phyloP scores from a whole-genome alignment of 2,329 filamentous ascomycete genomes.

The Lachnellula suecica region DNA sequence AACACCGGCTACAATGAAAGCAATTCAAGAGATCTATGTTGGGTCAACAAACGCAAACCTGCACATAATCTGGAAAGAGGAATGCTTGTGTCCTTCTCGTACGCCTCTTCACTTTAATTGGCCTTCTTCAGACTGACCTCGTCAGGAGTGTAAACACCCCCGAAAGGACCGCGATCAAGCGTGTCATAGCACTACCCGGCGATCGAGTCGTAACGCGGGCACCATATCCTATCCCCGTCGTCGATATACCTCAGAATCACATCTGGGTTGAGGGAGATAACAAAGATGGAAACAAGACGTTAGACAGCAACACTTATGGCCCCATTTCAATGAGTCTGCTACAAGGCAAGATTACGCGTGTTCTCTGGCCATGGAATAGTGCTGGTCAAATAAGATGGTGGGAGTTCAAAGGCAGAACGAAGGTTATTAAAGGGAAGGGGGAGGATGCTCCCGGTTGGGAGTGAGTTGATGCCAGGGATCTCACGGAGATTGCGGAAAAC shows the following conservation, averaged over 20 bases:
- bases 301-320: conserved; percentile 90
- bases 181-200: conserved; percentile 77
- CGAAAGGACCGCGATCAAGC: conserved; percentile 72
- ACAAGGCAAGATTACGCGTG: conserved; percentile 69
- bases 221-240: conserved; percentile 54
- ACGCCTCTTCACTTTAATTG: conserved; percentile 23
- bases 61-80: conserved; percentile 62
- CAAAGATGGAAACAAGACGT: conserved; percentile 57
- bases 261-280: conserved; percentile 92
- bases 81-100: conserved; percentile 74
- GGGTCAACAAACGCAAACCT: conserved; percentile 59
- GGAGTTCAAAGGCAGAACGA: conserved; percentile 44
- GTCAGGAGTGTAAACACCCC: conserved; percentile 69
- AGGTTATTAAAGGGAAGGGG: conserved; percentile 36
- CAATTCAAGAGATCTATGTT: conserved; percentile 52
- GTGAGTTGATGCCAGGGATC: no score
- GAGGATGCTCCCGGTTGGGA: conserved; percentile 20
- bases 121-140: not conserved
- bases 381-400: conserved; percentile 58
- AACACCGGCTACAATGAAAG: conserved; percentile 65
- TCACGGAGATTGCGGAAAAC: no score
- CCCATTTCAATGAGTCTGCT: conserved; percentile 76
- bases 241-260: conserved; percentile 77
- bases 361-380: conserved; percentile 67
- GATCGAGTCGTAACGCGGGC: conserved; percentile 69